Base-by-base conservation (phyloP, 441 rosid species). In the Euphorbia corollata region DNA sequence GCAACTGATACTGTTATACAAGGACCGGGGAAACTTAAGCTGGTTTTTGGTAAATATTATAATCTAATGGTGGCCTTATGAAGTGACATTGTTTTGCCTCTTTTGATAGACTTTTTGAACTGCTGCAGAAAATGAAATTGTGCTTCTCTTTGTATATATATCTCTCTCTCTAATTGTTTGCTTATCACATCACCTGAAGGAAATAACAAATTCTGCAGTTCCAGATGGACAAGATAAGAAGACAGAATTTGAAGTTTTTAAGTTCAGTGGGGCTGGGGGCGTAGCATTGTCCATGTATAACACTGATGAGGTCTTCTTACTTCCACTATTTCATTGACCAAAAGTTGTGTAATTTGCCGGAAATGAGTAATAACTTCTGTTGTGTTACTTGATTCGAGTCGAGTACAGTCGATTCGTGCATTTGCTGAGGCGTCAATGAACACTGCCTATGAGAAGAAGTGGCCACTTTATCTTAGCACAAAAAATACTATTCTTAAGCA, bases 391-490 rank as follows among this genome's bases (percentile, higher is more conserved):
- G n/a, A n/a, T 61, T 73, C 68, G 36, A 22, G 38, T 71, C 72
- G 77, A 62, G 23, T 64, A 50, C 87, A 90, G 98, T 92, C 97
- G 27, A 88, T 92, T 59, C 79, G 19, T 70, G 85, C 97, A 74
- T 92, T 92, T 84, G 96, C 95, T 22, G 94, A 92, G 80, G 85
- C 92, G 67, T 92, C 97, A 10, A 87, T 92, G 97, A 85, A 73
- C 83, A 92, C 91, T 63, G 95, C 97, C 72, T 86, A 86, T 75
- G 83, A 81, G 86, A 93, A 93, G 77, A 93, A 82, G 67, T 90
- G 94, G 96, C 98, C 98, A 6, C 95, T 93, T 68, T 93, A 88
- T 83, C 96, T 93, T 71, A 87, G 95, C 86, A 93, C 98, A 59
- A 90, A 93, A 77, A 92, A 93, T 74, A 90, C 97, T 72, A 93